These are phyloP conservation scores for Kregervanrija delftensis DNA, from an alignment of 805 yeast species.

Conservation along the genomic window DNA sequence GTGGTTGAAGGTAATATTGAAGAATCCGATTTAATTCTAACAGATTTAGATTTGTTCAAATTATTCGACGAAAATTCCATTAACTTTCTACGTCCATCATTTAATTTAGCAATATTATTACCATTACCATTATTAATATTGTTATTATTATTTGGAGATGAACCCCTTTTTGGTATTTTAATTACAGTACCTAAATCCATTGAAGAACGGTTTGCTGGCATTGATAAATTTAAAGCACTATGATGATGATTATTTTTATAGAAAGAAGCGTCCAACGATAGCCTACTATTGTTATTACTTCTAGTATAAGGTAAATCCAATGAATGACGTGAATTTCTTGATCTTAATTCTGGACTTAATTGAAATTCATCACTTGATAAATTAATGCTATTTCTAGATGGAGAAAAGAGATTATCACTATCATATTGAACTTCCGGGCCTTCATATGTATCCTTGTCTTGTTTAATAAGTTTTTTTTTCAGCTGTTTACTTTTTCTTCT, in stretches of 20 bases:
- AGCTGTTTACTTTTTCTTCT: slow-evolving; percentile 7
- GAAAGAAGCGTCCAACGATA: background rate
- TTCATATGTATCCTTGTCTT: background rate
- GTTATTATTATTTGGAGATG: too few relatives aligned
- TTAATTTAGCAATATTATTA: too few relatives aligned
- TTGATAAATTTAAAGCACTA: slow-evolving; percentile 1
- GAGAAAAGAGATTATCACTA: too few relatives aligned
- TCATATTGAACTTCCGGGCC: too few relatives aligned
- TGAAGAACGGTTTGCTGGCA: background rate
- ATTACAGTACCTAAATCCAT: slow-evolving; percentile 1
- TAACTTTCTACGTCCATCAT: background rate
- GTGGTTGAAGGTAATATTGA: background rate
- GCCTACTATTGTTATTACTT: too few relatives aligned
- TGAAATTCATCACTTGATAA: too few relatives aligned
- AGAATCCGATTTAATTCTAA: slow-evolving; percentile 5
- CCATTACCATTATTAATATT: too few relatives aligned
- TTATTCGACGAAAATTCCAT: background rate
- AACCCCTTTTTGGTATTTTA: background rate
- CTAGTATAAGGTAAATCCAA: too few relatives aligned
- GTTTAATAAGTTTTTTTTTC: slow-evolving; percentile 4
- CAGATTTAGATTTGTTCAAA: background rate
- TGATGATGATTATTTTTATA: background rate
- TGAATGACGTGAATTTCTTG: too few relatives aligned
- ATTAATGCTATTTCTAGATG: too few relatives aligned
- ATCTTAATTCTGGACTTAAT: too few relatives aligned